A percentile compares a stretch with the other conserved stretches of the same genome.
Evolutionary conservation across 306 rosid genomes (phyloP).

Genomic region (Medicago lupulina): DNA sequence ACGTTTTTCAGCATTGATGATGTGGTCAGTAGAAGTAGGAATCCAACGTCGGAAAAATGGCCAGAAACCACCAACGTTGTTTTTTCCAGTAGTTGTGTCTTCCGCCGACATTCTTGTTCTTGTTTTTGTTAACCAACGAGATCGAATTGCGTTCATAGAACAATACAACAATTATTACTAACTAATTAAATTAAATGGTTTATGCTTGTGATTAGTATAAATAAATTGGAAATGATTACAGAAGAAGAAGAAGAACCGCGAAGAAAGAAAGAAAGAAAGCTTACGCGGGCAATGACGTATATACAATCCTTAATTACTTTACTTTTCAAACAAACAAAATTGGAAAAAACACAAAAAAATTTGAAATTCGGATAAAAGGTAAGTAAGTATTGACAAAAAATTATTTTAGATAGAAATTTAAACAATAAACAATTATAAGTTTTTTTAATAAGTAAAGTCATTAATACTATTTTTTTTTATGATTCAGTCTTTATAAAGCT

Average conservation of each 20-base stretch:
- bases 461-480: too few relatives aligned
- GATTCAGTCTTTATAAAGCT: too few relatives aligned
- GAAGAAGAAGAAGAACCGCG: not conserved
- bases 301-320: not conserved
- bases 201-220: not conserved
- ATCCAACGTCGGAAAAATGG: conserved; percentile 90
- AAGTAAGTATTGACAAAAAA: too few relatives aligned
- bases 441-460: too few relatives aligned
- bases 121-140: conserved; percentile 43
- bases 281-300: conserved; percentile 26
- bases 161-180: not conserved
- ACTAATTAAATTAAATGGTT: not conserved
- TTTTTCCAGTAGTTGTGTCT: conserved; percentile 46
- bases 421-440: too few relatives aligned
- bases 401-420: too few relatives aligned
- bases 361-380: too few relatives aligned
- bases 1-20: conserved; percentile 86
- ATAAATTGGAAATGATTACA: not conserved
- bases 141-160: conserved; percentile 60
- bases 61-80: conserved; percentile 62
- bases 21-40: conserved; percentile 84
- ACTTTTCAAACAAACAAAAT: not conserved
- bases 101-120: conserved; percentile 81
- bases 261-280: not conserved
- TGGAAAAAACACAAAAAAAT: too few relatives aligned